A percentile compares a stretch with the other conserved stretches of the same genome.
Evolutionary conservation across 164 flowering plant species (phyloP).

Genomic region (Umbellularia californica): DNA sequence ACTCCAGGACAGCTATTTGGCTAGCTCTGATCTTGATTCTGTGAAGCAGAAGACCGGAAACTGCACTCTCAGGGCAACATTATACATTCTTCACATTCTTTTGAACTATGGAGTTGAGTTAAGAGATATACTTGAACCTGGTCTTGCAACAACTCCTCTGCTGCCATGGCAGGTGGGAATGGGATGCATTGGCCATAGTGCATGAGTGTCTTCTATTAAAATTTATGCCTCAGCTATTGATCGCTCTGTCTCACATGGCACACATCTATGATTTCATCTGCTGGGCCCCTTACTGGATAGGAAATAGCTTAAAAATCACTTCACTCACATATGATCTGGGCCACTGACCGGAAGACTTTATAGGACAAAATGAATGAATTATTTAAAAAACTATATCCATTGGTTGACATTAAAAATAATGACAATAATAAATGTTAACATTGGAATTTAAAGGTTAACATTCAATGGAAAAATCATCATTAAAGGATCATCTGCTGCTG

Average conservation of each 20-base stretch:
- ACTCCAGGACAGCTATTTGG: conserved; percentile 30
- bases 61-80: conserved; percentile 65
- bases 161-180: conserved; percentile 88
- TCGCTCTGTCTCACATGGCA: not conserved
- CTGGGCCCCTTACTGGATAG: not conserved
- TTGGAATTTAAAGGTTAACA: not conserved
- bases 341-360: not conserved
- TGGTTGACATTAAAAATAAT: not conserved
- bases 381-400: not conserved
- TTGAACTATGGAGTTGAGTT: conserved; percentile 88
- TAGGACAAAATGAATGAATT: not conserved
- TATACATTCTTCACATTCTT: conserved; percentile 74
- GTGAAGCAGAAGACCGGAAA: conserved; percentile 50
- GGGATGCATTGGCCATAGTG: conserved; percentile 7
- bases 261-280: not conserved
- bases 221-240: not conserved
- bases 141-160: conserved; percentile 71
- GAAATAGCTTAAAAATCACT: not conserved
- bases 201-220: not conserved
- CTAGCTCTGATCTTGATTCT: conserved; percentile 33
- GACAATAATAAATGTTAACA: too few species aligned
- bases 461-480: not conserved
- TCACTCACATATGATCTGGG: not conserved
- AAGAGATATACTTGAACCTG: conserved; percentile 68
- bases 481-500: not conserved